Base-by-base conservation (phyloP, 768 basidiomycete species). In the Suillus decipiens region DNA sequence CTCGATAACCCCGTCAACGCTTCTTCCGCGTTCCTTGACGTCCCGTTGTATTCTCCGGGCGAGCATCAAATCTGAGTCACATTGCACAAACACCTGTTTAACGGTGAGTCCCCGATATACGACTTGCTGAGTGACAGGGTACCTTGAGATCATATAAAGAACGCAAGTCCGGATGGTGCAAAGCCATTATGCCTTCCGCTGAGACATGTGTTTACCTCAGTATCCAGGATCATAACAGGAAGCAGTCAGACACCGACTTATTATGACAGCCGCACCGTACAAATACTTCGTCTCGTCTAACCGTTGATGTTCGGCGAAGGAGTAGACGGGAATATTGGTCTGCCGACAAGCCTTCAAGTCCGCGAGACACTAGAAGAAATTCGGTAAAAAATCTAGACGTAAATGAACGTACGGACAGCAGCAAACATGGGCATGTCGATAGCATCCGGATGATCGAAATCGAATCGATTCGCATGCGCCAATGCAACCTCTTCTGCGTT, bases 21-120 rank as follows among this genome's bases (percentile, higher is more conserved):
- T 87, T 60, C 97, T 80, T 0, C 93, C 93, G 51, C 97, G 85
- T 73, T 99, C 95, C 69, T 87, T 84, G 19, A 93, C 85, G 70
- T 99, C 97, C 61, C 97, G 83, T 66, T 86, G 82, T 60, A 99
- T 90, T 43, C 97, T 86, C 62, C 97, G 86, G 1, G 96, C 94
- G 55, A 99, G 88, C 97, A 99, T 99, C 24, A 99, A 79, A 74
- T 99, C 97, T 9, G 95, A 90, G 72, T 99, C 95, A 63, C 90
- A 92, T 79, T 96, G 93, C 8, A 95, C 94, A 66, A 93, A 95
- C 5, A 95, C 81, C 90, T 93, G 61, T 9, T 48, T 8, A 17
- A 36, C 24, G 64, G 33, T 57, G 19, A 36, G 50, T 0, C 28
- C 28, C 28, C 48, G 61, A 10, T 42, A 36, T 1, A 33, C 5